phyloP scores from a whole-genome alignment of 345 rosid genomes.

The Melastoma malabathricum region DNA sequence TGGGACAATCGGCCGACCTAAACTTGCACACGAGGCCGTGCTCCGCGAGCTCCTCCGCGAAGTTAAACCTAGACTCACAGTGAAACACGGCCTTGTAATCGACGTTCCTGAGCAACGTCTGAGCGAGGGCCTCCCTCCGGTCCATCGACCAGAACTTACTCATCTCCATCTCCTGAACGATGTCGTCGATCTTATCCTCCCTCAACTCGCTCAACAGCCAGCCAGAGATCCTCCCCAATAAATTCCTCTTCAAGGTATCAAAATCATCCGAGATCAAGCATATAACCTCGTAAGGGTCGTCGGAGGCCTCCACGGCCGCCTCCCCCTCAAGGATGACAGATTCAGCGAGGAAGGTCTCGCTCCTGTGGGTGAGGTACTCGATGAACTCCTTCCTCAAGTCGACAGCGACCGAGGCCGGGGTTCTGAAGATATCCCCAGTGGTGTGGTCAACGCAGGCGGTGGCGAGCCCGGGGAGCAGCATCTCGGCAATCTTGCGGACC shows the following conservation, averaged over 20 bases:
- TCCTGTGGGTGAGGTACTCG: slow-evolving; percentile 49
- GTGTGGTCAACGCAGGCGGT: slow-evolving; percentile 81
- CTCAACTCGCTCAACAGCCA: slow-evolving; percentile 79
- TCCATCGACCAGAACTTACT: slow-evolving; percentile 65
- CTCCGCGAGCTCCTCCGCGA: slow-evolving; percentile 34
- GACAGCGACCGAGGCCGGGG: slow-evolving; percentile 68
- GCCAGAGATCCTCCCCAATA: slow-evolving; percentile 65
- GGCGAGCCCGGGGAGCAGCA: slow-evolving; percentile 63
- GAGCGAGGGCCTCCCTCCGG: slow-evolving; percentile 45
- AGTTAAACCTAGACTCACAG: slow-evolving; percentile 48
- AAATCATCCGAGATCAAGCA: slow-evolving; percentile 64
- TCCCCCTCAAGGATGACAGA: slow-evolving; percentile 42
- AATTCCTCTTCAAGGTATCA: slow-evolving; percentile 51
- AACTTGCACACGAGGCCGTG: slow-evolving; percentile 42
- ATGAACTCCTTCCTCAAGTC: slow-evolving; percentile 62
- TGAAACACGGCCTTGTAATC: slow-evolving; percentile 56
- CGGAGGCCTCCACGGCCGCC: slow-evolving; percentile 32
- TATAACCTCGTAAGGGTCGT: slow-evolving; percentile 61
- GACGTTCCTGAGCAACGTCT: slow-evolving; percentile 54
- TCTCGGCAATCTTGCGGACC: slow-evolving; percentile 49
- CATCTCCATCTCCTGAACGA: slow-evolving; percentile 71
- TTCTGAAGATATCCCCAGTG: slow-evolving; percentile 58
- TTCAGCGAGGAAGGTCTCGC: slow-evolving; percentile 69
- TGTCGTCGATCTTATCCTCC: slow-evolving; percentile 82
- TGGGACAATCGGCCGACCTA: slow-evolving; percentile 45